Conservation (phyloP, 106 monocot species). For the Dioscorea alata region DNA sequence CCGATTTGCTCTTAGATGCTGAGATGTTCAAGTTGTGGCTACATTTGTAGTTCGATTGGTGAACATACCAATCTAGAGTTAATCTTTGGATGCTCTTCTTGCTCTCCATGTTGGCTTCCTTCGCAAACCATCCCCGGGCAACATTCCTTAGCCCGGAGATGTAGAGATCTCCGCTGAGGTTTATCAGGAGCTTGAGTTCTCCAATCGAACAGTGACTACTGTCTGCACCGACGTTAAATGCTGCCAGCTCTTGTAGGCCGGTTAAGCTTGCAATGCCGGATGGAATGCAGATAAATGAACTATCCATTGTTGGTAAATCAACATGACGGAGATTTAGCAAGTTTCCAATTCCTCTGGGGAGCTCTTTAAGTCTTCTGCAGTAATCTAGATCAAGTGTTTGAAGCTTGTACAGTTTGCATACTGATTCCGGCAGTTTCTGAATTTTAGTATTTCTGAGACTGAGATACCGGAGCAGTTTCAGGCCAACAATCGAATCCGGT, state of each 20-base stretch:
- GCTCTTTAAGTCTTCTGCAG: constrained; percentile 11
- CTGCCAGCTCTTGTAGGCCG: constrained; percentile 6
- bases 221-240: constrained; percentile 8
- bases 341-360: constrained; percentile 19
- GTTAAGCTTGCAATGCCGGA: constrained; percentile 21
- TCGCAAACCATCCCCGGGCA: not conserved
- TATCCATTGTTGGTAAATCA: not conserved
- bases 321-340: constrained; percentile 11
- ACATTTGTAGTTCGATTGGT: constrained; percentile 6
- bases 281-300: constrained; percentile 6
- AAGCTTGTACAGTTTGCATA: constrained; percentile 17
- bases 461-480: constrained; percentile 25
- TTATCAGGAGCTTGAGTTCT: not conserved
- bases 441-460: constrained; percentile 11
- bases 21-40: not conserved
- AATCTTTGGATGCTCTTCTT: constrained; percentile 6
- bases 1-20: not conserved
- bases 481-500: constrained; percentile 8
- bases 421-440: constrained; percentile 12
- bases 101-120: not conserved
- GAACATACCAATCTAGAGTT: constrained; percentile 14
- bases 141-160: constrained; percentile 6
- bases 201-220: not conserved
- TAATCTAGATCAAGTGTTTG: constrained; percentile 16
- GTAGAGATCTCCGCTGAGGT: constrained; percentile 4